Base-by-base conservation (phyloP, 768 basidiomycete genomes). In the Russula dissimulans region DNA sequence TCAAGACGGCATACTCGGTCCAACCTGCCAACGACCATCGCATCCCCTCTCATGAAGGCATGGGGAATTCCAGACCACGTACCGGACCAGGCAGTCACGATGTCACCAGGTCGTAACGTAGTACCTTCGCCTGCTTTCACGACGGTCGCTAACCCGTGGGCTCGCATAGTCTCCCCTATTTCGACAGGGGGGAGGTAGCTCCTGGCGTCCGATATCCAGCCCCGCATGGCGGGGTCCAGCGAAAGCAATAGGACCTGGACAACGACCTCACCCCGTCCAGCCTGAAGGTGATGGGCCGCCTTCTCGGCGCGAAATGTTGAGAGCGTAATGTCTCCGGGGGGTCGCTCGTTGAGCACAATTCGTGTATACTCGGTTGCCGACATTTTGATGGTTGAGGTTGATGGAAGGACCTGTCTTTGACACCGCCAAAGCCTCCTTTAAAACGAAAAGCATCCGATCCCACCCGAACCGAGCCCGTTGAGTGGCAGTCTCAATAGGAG, bases 181-280 rank as follows among this genome's bases (percentile, higher is more conserved):
- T 72, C 58, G 3, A 73, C 70, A 0, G 64, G 64, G 36, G 81
- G 81, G 15, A 89, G 51, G 68, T 92, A 91, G 65, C 82, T 85
- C 48, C 92, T 78, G 15, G 68, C 69, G 69, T 91, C 87, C 62
- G 80, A 81, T 53, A 98, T 68, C 79, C 88, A 97, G 12, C 82
- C 83, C 9, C 92, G 80, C 90, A 93, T 91, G 0, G 91, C 90
- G 18, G 94, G 92, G 67, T 97, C 94, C 64, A 97, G 70, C 38
- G 84, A 85, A 36, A 92, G 68, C 77, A 86, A 94, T 49, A 85
- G 83, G 59, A 89, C 83, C 69, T 83, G 80, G n/a, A 97, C 82
- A 48, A 95, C 76, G 8, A 84, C 83, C 62, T 87, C 77, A 26
- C 73, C 71, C 18, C 71, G 63, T 1, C 77, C 78, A 6, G 84